Percentiles rank a stretch among this genome's conserved stretches.
Conservation (phyloP, 2,329 filamentous ascomycete species). For the Colletotrichum eleusines region DNA sequence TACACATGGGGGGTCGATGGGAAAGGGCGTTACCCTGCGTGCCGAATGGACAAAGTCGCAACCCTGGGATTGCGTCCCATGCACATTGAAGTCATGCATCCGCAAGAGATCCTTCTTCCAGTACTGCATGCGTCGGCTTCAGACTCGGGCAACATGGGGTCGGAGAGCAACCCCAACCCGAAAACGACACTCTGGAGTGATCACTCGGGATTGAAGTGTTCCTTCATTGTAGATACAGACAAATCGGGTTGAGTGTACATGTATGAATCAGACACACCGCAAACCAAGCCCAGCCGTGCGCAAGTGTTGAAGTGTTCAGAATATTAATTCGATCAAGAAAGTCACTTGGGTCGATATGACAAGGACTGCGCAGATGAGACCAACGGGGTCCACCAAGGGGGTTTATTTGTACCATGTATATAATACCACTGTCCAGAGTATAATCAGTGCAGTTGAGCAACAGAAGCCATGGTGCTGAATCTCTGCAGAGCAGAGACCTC, state of each 20-base stretch:
- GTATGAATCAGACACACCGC: too few species aligned
- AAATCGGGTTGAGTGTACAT: background rate
- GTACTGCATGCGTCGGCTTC: background rate
- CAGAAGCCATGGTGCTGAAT: too few species aligned
- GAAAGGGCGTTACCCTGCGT: slow-evolving; percentile 48
- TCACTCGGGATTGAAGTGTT: slow-evolving; percentile 27
- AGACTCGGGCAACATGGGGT: background rate
- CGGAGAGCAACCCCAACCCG: background rate
- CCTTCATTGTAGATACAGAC: background rate
- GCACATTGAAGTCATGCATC: slow-evolving; percentile 44
- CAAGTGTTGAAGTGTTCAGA: background rate
- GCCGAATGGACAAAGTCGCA: slow-evolving; percentile 54
- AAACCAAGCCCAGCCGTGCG: background rate
- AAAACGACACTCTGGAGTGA: slow-evolving; percentile 26
- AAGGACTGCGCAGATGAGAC: too few species aligned
- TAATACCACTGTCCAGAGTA: too few species aligned
- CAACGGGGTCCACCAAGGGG: too few species aligned
- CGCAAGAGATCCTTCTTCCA: slow-evolving; percentile 21
- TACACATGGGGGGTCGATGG: slow-evolving; percentile 55
- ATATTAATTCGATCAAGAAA: too few species aligned
- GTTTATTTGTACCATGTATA: too few species aligned
- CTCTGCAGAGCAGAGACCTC: too few species aligned
- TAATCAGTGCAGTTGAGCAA: too few species aligned
- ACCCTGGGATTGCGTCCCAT: slow-evolving; percentile 46
- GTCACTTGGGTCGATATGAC: too few species aligned